Conservation (phyloP, 2,329 filamentous ascomycete species). For the Calonectria honghensis region DNA sequence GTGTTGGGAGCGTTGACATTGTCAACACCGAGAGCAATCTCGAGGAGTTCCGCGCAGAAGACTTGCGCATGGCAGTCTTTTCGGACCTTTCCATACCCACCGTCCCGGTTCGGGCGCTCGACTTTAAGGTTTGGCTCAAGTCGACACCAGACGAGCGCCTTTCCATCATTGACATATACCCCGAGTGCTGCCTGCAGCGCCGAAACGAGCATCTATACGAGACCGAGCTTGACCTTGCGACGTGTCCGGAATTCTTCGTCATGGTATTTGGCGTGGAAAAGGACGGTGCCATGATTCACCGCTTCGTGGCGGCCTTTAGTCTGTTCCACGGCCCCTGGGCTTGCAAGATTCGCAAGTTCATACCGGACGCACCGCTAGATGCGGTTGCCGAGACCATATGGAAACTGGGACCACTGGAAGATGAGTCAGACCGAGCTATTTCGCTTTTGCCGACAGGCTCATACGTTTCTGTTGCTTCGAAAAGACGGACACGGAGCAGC, state of each 20-base stretch:
- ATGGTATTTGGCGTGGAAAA: conserved; percentile 34
- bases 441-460: conserved; percentile 31
- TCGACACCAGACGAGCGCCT: conserved; percentile 33
- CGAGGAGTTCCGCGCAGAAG: conserved; percentile 12
- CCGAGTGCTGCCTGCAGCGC: conserved; percentile 17
- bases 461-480: conserved; percentile 31
- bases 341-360: conserved; percentile 33
- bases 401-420: conserved; percentile 4
- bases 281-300: not conserved
- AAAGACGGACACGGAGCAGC: conserved; percentile 33
- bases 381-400: conserved; percentile 23
- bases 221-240: conserved; percentile 12
- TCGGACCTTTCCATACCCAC: conserved; percentile 31
- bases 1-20: conserved; percentile 20
- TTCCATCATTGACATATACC: conserved; percentile 24
- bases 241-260: conserved; percentile 28
- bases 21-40: conserved; percentile 8
- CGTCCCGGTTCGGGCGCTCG: conserved; percentile 14
- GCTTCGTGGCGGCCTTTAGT: conserved; percentile 29
- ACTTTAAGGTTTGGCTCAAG: conserved; percentile 28
- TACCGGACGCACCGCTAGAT: conserved; percentile 8
- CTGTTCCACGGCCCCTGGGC: conserved; percentile 34
- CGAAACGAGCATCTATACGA: conserved; percentile 24
- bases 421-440: conserved; percentile 28
- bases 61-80: conserved; percentile 31